A percentile compares a stretch with the other conserved stretches of the same genome.
Evolutionary conservation across 768 basidiomycete species (phyloP).

Genomic region (Mycena haematopus): DNA sequence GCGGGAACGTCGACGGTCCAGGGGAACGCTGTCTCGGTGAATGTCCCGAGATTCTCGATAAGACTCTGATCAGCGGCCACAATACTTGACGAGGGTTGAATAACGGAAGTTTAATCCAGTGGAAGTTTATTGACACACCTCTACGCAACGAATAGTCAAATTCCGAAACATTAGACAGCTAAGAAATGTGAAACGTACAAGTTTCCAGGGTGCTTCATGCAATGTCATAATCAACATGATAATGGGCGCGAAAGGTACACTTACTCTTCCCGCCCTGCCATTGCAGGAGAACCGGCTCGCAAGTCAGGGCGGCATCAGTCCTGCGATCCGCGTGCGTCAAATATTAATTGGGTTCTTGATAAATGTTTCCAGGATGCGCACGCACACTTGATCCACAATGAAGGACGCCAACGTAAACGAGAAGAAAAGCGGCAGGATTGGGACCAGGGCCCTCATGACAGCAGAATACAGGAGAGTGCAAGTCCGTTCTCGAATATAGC

Average conservation of each 20-base stretch:
- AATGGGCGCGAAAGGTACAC: not conserved
- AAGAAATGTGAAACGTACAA: slow-evolving; percentile 1
- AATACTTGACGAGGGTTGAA: slow-evolving; percentile 2
- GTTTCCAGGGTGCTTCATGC: slow-evolving; percentile 12
- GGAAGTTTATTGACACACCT: not conserved
- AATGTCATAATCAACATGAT: not conserved
- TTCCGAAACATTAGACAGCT: not conserved
- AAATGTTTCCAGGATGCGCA: not conserved
- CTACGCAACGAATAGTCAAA: not conserved
- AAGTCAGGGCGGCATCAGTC: slow-evolving; percentile 6
- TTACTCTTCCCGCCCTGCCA: slow-evolving; percentile 24
- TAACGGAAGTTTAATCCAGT: not conserved
- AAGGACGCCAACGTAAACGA: slow-evolving; percentile 20
- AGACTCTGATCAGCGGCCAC: not conserved
- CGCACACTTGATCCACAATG: slow-evolving; percentile 6
- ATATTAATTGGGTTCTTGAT: not conserved
- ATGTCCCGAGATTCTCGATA: slow-evolving; percentile 2
- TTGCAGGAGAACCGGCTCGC: slow-evolving; percentile 23
- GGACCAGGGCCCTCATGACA: slow-evolving; percentile 3
- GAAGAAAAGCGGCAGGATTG: slow-evolving; percentile 5
- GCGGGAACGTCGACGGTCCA: slow-evolving; percentile 18
- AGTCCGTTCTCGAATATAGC: too few relatives aligned
- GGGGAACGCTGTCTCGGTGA: not conserved
- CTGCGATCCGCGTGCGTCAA: slow-evolving; percentile 1
- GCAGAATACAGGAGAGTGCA: not conserved